A percentile compares a stretch with the other conserved stretches of the same genome.
Evolutionary conservation across 1,284 basidiomycete species (phyloP).

Genomic region (Ceratobasidium sp.): DNA sequence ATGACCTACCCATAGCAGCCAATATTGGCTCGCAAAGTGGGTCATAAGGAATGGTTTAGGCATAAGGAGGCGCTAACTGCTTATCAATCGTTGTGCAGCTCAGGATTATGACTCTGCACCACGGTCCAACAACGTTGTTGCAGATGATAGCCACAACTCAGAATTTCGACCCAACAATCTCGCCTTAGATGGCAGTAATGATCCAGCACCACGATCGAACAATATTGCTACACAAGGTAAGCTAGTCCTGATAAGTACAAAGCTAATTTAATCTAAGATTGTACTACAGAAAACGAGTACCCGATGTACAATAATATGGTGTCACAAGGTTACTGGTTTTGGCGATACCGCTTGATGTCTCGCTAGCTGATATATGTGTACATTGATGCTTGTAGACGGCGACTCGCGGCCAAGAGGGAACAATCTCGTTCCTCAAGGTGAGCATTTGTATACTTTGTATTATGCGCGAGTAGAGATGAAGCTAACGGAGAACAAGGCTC

Average conservation of each 20-base stretch:
- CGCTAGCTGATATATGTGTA: neutral
- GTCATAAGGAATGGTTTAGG: neutral
- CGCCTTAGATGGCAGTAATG: neutral
- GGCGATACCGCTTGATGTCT: neutral
- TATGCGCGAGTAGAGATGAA: neutral
- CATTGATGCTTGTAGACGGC: no score
- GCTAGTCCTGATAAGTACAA: neutral
- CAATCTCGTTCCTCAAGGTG: neutral
- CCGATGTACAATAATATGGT: neutral
- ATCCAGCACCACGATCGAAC: neutral
- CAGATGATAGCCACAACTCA: no score
- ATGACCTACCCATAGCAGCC: no score
- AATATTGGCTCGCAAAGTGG: no score
- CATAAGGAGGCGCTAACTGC: neutral
- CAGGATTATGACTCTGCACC: neutral
- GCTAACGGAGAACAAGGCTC: neutral
- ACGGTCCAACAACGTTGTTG: no score
- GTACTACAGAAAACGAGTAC: neutral
- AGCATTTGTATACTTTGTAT: neutral
- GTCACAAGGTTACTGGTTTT: neutral
- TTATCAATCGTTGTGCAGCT: neutral
- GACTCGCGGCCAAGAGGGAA: no score
- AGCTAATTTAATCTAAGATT: neutral
- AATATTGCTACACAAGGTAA: neutral
- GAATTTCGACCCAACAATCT: slow-evolving; percentile 1